These are phyloP conservation scores for Citeromyces siamensis DNA, from an alignment of 1,139 yeast genomes.

Conservation along the genomic window DNA sequence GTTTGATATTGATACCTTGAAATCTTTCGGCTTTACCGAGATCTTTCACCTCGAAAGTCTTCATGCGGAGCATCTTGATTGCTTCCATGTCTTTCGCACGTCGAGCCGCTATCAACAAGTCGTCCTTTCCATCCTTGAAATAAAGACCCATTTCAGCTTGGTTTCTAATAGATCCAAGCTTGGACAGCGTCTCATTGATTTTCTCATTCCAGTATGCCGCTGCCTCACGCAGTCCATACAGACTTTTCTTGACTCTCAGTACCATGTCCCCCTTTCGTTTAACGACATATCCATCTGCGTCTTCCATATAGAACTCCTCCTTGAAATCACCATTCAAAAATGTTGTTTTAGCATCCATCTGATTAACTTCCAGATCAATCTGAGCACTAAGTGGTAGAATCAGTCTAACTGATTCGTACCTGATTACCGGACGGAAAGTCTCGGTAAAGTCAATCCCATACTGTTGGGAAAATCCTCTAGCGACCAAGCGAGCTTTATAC, in stretches of 20 bases:
- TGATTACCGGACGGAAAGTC: neutral
- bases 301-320: conserved; percentile 12
- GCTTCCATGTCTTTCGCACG: neutral
- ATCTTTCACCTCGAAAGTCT: neutral
- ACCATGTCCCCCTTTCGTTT: conserved; percentile 7
- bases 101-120: conserved; percentile 1
- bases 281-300: conserved; percentile 10
- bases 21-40: conserved; percentile 1
- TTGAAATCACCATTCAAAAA: conserved; percentile 12
- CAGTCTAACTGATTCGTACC: neutral
- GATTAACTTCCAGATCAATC: conserved; percentile 4
- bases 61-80: conserved; percentile 1
- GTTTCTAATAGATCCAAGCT: neutral
- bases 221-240: conserved; percentile 15
- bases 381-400: conserved; percentile 6
- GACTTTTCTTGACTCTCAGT: conserved; percentile 10
- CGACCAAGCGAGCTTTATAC: neutral
- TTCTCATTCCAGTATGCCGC: conserved; percentile 12
- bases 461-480: conserved; percentile 1
- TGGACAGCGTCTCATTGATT: conserved; percentile 4
- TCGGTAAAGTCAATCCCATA: conserved; percentile 2
- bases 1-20: neutral
- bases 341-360: conserved; percentile 7
- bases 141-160: conserved; percentile 1
- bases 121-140: neutral